A percentile compares a stretch with the other conserved stretches of the same genome.
Conservation (phyloP, 2,329 filamentous ascomycete genomes). For the Diplodia mutila region DNA sequence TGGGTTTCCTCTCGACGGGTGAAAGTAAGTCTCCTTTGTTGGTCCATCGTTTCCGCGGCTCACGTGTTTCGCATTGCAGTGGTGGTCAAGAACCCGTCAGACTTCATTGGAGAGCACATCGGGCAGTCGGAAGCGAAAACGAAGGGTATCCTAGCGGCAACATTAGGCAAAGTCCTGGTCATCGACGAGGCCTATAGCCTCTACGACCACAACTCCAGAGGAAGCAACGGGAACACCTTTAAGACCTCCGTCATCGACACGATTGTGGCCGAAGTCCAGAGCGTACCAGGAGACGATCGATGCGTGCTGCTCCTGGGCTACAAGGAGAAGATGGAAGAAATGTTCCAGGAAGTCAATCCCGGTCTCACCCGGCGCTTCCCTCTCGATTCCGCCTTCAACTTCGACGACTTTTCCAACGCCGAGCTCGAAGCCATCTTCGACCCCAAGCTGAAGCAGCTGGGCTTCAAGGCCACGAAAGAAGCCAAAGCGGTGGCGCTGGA, state of each 20-base stretch:
- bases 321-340: slow-evolving; percentile 67
- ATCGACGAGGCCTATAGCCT: slow-evolving; percentile 82
- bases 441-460: slow-evolving; percentile 63
- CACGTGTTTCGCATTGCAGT: slow-evolving; percentile 49
- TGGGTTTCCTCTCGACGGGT: slow-evolving; percentile 69
- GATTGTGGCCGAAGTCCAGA: slow-evolving; percentile 74
- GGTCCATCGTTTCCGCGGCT: background rate
- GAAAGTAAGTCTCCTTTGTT: slow-evolving; percentile 58
- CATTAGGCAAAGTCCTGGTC: slow-evolving; percentile 73
- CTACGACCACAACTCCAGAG: slow-evolving; percentile 34
- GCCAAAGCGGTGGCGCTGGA: slow-evolving; percentile 62
- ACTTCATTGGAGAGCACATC: slow-evolving; percentile 68
- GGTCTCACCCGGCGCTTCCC: slow-evolving; percentile 70
- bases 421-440: slow-evolving; percentile 65
- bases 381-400: slow-evolving; percentile 64
- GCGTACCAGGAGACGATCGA: slow-evolving; percentile 69
- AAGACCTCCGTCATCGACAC: slow-evolving; percentile 72
- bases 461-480: slow-evolving; percentile 55
- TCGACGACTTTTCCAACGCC: slow-evolving; percentile 67
- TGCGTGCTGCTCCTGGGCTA: slow-evolving; percentile 75
- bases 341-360: slow-evolving; percentile 76
- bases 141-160: slow-evolving; percentile 69
- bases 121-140: slow-evolving; percentile 73
- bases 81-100: slow-evolving; percentile 71
- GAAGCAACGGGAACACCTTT: slow-evolving; percentile 48